A percentile compares a stretch with the other conserved stretches of the same genome.
Conservation (phyloP, 495 filamentous ascomycete species). For the Penicillium canescens region DNA sequence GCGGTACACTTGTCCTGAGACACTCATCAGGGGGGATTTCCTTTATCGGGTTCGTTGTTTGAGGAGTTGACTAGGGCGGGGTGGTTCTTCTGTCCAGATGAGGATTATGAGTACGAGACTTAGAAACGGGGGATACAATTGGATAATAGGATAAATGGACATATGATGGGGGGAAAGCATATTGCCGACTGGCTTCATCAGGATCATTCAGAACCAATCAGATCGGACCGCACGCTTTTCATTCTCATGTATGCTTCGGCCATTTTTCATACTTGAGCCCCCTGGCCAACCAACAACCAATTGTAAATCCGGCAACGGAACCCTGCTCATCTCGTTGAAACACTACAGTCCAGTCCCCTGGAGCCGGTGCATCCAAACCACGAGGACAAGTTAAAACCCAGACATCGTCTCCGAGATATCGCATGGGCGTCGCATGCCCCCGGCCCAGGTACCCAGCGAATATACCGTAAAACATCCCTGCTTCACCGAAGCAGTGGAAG, state of each 20-base stretch:
- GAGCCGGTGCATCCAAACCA: slow-evolving; percentile 33
- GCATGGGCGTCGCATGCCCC: slow-evolving; percentile 23
- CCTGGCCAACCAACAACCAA: slow-evolving; percentile 37
- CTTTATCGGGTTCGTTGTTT: too few relatives aligned
- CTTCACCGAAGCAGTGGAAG: slow-evolving; percentile 28
- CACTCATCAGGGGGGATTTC: too few relatives aligned
- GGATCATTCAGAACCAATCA: too few relatives aligned
- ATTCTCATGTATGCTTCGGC: not conserved
- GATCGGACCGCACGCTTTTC: too few relatives aligned
- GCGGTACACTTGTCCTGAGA: too few relatives aligned
- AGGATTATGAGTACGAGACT: too few relatives aligned
- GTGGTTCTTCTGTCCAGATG: too few relatives aligned
- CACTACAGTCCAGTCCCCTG: slow-evolving; percentile 35
- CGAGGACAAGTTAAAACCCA: slow-evolving; percentile 31
- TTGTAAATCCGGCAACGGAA: slow-evolving; percentile 15
- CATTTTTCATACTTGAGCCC: slow-evolving; percentile 13
- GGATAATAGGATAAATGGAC: too few relatives aligned
- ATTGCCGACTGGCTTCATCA: too few relatives aligned
- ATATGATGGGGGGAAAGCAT: too few relatives aligned
- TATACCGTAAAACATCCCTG: slow-evolving; percentile 28
- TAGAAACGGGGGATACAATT: too few relatives aligned
- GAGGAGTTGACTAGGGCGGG: too few relatives aligned
- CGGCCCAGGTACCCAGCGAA: slow-evolving; percentile 35
- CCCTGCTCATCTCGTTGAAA: slow-evolving; percentile 25
- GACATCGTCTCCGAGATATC: slow-evolving; percentile 31